These are phyloP conservation scores for Parathielavia hyrcaniae DNA, from an alignment of 495 filamentous ascomycete species.

Conservation along the genomic window DNA sequence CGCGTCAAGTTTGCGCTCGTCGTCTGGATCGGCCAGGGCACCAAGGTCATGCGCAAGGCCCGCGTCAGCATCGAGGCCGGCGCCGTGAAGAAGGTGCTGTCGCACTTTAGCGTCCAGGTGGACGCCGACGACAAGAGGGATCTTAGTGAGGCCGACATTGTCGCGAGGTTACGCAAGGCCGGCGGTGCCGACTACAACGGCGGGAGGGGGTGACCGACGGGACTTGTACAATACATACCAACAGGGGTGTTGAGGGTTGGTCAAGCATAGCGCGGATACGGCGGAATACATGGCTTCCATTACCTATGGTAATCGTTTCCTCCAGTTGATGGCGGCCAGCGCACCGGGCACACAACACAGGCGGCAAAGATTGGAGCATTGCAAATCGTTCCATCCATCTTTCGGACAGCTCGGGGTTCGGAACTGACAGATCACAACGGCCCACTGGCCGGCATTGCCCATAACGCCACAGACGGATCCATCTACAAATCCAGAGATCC, in stretches of 20 bases:
- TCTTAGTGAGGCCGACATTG: constrained; percentile 49
- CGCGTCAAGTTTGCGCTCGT: constrained; percentile 54
- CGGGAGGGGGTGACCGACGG: constrained; percentile 40
- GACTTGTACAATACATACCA: not conserved
- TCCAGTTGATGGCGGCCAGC: too few species aligned
- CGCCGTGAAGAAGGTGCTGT: constrained; percentile 50
- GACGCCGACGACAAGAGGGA: constrained; percentile 47
- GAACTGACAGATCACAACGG: not conserved
- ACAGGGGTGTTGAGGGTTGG: not conserved
- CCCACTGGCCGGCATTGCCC: too few species aligned
- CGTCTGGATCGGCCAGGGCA: constrained; percentile 51
- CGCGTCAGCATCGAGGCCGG: constrained; percentile 52
- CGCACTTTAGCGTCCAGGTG: constrained; percentile 49
- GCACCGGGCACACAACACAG: not conserved
- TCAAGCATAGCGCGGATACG: constrained; percentile 13
- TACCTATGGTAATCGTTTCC: not conserved
- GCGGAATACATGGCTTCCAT: constrained; percentile 9
- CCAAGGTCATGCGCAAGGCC: constrained; percentile 55
- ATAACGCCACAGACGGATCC: too few species aligned
- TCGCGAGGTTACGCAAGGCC: constrained; percentile 46
- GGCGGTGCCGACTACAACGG: constrained; percentile 57
- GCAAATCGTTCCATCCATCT: not conserved
- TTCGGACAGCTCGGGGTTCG: not conserved
- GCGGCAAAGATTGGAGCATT: not conserved
- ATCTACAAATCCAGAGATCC: not conserved